These are phyloP conservation scores for Tolypocladium nubicola DNA, from an alignment of 2,329 filamentous ascomycete species.

Conservation along the genomic window DNA sequence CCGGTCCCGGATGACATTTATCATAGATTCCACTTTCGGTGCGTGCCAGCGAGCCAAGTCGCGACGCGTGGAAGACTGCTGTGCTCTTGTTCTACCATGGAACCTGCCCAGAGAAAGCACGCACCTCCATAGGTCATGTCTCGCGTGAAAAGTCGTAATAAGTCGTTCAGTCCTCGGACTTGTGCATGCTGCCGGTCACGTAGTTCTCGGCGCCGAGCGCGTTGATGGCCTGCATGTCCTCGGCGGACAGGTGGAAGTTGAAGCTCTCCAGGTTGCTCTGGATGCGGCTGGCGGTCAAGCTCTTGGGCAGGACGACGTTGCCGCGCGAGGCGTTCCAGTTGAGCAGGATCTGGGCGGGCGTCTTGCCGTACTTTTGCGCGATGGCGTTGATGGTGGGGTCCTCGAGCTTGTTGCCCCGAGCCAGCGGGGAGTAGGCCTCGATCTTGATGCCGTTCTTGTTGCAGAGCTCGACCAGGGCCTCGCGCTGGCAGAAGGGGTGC, in stretches of 20 bases:
- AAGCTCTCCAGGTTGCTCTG: slow-evolving; percentile 54
- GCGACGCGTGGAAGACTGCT: neutral
- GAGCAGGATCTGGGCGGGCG: slow-evolving; percentile 64
- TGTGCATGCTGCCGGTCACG: slow-evolving; percentile 47
- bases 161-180: slow-evolving; percentile 22
- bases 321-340: slow-evolving; percentile 71
- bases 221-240: slow-evolving; percentile 54
- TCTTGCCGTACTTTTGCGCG: slow-evolving; percentile 59
- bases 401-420: slow-evolving; percentile 31
- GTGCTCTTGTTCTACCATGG: neutral
- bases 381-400: slow-evolving; percentile 51
- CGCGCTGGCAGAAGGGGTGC: slow-evolving; percentile 63
- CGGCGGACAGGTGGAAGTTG: slow-evolving; percentile 47
- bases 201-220: slow-evolving; percentile 56
- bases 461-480: slow-evolving; percentile 45
- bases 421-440: slow-evolving; percentile 44
- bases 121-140: slow-evolving; percentile 1
- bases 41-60: neutral
- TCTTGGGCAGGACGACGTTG: slow-evolving; percentile 67
- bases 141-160: neutral
- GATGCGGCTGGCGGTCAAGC: slow-evolving; percentile 52
- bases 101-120: slow-evolving; percentile 1
- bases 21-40: neutral
- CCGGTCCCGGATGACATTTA: neutral
- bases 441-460: slow-evolving; percentile 44